Percentiles rank a stretch among this genome's conserved stretches.
Conservation (phyloP, 805 yeast genomes). For the Grigorovia humatica region DNA sequence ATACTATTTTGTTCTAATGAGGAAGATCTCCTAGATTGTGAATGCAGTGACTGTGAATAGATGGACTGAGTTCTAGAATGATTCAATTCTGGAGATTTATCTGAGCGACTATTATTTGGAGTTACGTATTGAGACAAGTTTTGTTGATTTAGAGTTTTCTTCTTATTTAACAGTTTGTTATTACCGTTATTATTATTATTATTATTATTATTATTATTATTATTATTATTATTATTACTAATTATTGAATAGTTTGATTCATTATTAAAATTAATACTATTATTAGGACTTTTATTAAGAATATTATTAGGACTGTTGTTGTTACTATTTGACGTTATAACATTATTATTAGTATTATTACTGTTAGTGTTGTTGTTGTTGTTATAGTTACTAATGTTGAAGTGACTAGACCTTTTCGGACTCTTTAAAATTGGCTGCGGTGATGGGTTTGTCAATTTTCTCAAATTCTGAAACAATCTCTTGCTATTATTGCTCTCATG, state of each 20-base stretch:
- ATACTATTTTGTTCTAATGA: background rate
- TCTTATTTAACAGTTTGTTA: slow-evolving; percentile 20
- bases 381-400: background rate
- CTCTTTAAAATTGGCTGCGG: background rate
- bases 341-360: too few relatives aligned
- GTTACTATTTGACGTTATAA: background rate
- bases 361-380: background rate
- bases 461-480: slow-evolving; percentile 20
- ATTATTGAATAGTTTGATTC: background rate
- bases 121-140: slow-evolving; percentile 20
- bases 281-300: background rate
- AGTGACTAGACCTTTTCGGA: background rate
- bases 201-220: too few relatives aligned
- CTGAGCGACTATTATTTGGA: background rate
- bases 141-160: slow-evolving; percentile 20
- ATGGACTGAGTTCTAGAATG: slow-evolving; percentile 16
- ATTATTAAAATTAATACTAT: background rate
- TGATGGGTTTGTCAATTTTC: slow-evolving; percentile 15
- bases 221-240: background rate
- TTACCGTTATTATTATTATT: background rate
- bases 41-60: slow-evolving; percentile 19
- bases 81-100: background rate
- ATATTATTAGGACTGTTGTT: background rate
- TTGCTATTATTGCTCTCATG: background rate
- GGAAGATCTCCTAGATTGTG: slow-evolving; percentile 13